Percentiles rank a stretch among this genome's conserved stretches.
Conservation (phyloP, 2,329 filamentous ascomycete species). For the Ophiocordyceps sinensis region DNA sequence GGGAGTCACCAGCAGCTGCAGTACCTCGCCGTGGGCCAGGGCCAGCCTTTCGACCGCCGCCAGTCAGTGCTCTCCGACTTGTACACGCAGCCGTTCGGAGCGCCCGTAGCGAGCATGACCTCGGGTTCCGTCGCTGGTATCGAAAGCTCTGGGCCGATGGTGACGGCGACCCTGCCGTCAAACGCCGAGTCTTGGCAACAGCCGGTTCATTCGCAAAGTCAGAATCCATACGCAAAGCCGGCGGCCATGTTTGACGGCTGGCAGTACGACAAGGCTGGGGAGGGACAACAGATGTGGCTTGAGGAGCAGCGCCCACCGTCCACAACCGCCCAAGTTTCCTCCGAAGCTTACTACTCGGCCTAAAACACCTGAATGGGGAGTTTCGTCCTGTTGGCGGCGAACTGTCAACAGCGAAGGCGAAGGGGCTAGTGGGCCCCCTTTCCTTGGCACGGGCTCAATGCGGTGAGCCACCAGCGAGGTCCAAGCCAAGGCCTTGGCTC, state of each 20-base stretch:
- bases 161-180: conserved; percentile 16
- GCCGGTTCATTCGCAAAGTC: conserved; percentile 15
- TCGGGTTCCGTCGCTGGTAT: conserved; percentile 18
- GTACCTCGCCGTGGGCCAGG: conserved; percentile 25
- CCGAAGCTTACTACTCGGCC: conserved; percentile 7
- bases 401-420: too few species aligned
- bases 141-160: conserved; percentile 15
- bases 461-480: too few species aligned
- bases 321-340: conserved; percentile 4
- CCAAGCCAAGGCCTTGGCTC: too few species aligned
- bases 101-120: conserved; percentile 21
- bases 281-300: conserved; percentile 4
- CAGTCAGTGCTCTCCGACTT: conserved; percentile 26
- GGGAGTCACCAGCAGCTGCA: conserved; percentile 19
- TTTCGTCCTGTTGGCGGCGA: background rate
- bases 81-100: conserved; percentile 25
- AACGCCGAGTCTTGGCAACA: conserved; percentile 30
- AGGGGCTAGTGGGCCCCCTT: too few species aligned
- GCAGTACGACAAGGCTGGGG: conserved; percentile 15
- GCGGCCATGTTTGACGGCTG: conserved; percentile 23
- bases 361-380: background rate
- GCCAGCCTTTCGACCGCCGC: conserved; percentile 28
- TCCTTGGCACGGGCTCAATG: too few species aligned
- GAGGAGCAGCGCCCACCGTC: conserved; percentile 5
- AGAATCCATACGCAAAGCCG: conserved; percentile 21